Percentiles rank a stretch among this genome's conserved stretches.
Evolutionary conservation across 352 stramenopile genomes (phyloP).

Genomic region (Globisporangium mamillatum): DNA sequence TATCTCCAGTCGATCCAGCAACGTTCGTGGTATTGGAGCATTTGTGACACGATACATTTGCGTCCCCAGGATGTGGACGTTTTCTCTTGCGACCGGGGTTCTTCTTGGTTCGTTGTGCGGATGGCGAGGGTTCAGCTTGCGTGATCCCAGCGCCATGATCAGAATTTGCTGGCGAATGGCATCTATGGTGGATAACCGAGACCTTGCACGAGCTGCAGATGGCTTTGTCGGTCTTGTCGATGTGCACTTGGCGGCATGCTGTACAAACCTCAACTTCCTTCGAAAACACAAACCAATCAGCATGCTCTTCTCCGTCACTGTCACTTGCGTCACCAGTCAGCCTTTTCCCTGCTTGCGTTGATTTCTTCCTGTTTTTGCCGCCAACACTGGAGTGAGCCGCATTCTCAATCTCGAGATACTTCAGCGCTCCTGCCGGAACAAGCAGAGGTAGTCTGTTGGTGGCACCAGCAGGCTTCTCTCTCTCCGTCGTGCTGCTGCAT

Average conservation of each 20-base stretch:
- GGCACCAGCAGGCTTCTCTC: not conserved
- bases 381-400: not conserved
- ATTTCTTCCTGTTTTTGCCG: conserved; percentile 4
- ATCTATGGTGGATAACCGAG: conserved; percentile 29
- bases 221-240: conserved; percentile 28
- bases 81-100: conserved; percentile 6
- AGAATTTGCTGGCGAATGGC: conserved; percentile 20
- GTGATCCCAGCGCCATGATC: conserved; percentile 11
- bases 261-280: conserved; percentile 49
- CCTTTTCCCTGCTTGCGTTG: conserved; percentile 8
- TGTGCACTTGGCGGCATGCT: conserved; percentile 53
- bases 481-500: conserved; percentile 13
- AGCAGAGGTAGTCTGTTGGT: conserved; percentile 8
- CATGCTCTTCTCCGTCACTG: not conserved
- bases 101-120: not conserved
- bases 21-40: not conserved
- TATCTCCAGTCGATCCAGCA: not conserved
- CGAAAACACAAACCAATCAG: conserved; percentile 35
- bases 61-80: not conserved
- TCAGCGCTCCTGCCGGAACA: conserved; percentile 28
- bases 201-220: conserved; percentile 34
- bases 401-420: conserved; percentile 17
- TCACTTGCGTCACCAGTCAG: not conserved
- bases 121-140: conserved; percentile 1
- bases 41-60: not conserved